Conservation (phyloP, 371 early-diverging fungal genomes). For the Zancudomyces culisetae region DNA sequence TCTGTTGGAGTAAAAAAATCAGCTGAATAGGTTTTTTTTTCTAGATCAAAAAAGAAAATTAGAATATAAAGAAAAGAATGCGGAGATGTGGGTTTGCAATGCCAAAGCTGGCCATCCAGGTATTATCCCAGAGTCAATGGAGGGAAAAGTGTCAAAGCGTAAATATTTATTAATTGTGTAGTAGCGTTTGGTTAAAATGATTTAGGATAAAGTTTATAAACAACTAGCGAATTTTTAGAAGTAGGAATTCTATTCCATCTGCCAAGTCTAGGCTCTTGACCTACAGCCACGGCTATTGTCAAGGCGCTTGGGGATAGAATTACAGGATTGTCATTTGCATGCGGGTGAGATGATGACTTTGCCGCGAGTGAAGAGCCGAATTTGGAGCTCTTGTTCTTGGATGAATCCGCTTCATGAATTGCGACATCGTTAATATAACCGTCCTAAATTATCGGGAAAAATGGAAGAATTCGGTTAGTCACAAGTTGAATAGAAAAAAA, state of each 20-base stretch:
- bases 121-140: background rate
- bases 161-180: background rate
- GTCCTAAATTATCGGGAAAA: constrained; percentile 11
- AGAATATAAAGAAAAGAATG: background rate
- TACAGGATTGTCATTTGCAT: constrained; percentile 33
- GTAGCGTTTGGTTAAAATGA: background rate
- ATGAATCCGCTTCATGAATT: background rate
- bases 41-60: background rate
- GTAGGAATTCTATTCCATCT: constrained; percentile 39
- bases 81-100: background rate
- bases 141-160: background rate
- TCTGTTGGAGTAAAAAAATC: too few species aligned
- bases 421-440: background rate
- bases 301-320: constrained; percentile 27
- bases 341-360: too few species aligned
- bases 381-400: background rate
- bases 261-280: constrained; percentile 78
- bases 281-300: constrained; percentile 51
- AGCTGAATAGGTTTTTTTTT: too few species aligned
- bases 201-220: background rate
- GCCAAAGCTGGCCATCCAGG: background rate
- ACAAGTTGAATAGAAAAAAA: background rate
- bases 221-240: background rate
- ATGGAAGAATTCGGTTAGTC: constrained; percentile 17
- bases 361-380: too few species aligned